phyloP scores from a whole-genome alignment of 106 monocot species.

The Triglochin maritima region DNA sequence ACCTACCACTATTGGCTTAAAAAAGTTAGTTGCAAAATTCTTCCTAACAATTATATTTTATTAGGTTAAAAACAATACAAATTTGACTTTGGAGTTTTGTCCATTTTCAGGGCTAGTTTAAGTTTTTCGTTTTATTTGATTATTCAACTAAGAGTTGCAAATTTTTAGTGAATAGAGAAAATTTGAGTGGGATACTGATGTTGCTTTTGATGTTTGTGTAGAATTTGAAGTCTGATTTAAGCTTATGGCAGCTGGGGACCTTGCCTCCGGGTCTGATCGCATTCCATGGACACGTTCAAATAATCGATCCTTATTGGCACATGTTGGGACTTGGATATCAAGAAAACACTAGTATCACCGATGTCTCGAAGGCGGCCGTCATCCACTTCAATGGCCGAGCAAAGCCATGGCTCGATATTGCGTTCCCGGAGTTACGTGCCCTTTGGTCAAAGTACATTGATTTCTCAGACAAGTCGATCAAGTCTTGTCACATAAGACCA shows the following conservation, averaged over 20 bases:
- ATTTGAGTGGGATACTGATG: neutral
- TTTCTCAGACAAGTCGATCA: conserved; percentile 56
- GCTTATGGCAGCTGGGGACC: conserved; percentile 79
- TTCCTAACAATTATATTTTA: neutral
- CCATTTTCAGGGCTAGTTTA: too few relatives aligned
- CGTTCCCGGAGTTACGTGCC: conserved; percentile 50
- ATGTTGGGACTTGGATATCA: conserved; percentile 81
- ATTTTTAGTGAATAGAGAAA: neutral
- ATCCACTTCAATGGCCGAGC: conserved; percentile 80
- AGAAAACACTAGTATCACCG: conserved; percentile 42
- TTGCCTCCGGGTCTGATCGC: conserved; percentile 72
- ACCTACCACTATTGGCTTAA: conserved; percentile 60
- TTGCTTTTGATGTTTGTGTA: conserved; percentile 2
- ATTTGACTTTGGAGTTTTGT: too few relatives aligned
- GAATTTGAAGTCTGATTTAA: conserved; percentile 72
- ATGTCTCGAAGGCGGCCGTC: conserved; percentile 51
- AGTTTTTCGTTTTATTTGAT: too few relatives aligned
- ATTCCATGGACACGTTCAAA: conserved; percentile 62
- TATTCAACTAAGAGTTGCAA: neutral
- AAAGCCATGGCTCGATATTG: conserved; percentile 83
- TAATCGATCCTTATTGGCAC: conserved; percentile 71
- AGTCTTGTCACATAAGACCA: conserved; percentile 46
- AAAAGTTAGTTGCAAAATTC: conserved; percentile 17
- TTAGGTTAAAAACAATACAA: too few relatives aligned
- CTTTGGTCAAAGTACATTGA: conserved; percentile 54